A percentile compares a stretch with the other conserved stretches of the same genome.
These are phyloP conservation scores for Taiozyma onychis DNA, from an alignment of 1,139 yeast genomes.

Conservation along the genomic window DNA sequence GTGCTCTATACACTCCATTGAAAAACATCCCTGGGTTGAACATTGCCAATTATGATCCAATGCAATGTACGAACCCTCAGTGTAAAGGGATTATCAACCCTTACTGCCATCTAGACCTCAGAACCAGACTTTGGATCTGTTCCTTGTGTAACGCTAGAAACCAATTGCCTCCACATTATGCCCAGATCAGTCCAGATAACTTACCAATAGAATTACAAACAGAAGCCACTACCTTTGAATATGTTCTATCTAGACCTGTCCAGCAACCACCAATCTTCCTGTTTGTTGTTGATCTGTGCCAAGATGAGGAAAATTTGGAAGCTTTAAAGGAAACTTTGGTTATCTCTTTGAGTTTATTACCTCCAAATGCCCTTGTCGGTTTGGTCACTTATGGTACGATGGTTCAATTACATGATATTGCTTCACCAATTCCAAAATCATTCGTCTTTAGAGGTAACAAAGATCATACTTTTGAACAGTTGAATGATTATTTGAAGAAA, in stretches of 20 bases:
- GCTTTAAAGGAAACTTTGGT: conserved; percentile 86
- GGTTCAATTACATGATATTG: conserved; percentile 89
- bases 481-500: conserved; percentile 59
- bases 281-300: conserved; percentile 89
- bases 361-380: conserved; percentile 91
- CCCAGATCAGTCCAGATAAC: conserved; percentile 75
- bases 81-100: conserved; percentile 91
- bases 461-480: conserved; percentile 73
- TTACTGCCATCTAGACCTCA: conserved; percentile 76
- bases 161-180: conserved; percentile 86
- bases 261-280: conserved; percentile 90
- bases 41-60: conserved; percentile 85
- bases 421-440: conserved; percentile 69
- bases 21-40: conserved; percentile 75
- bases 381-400: conserved; percentile 91
- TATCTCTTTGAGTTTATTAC: conserved; percentile 75
- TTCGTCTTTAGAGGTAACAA: conserved; percentile 92
- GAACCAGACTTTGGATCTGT: conserved; percentile 85
- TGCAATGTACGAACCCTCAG: conserved; percentile 67
- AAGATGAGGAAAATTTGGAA: conserved; percentile 86
- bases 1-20: conserved; percentile 91
- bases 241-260: conserved; percentile 82
- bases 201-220: conserved; percentile 84
- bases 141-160: conserved; percentile 81
- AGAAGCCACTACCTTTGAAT: conserved; percentile 82